These are phyloP conservation scores for Adenanthera pavonina DNA, from an alignment of 306 rosid genomes.

Conservation along the genomic window DNA sequence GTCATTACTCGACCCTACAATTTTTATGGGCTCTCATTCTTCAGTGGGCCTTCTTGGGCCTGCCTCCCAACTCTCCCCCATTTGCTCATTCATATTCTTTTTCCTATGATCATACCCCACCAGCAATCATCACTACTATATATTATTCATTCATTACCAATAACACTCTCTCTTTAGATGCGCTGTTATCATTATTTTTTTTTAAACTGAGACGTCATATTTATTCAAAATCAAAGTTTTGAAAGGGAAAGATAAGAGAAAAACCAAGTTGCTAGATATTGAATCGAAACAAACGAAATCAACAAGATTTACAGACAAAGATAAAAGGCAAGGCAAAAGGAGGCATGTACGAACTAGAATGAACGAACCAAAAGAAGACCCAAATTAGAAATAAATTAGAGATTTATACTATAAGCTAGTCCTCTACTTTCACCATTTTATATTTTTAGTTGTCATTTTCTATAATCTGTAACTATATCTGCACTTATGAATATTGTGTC, in stretches of 20 bases:
- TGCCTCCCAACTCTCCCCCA: background rate
- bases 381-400: background rate
- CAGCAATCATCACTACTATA: background rate
- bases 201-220: no score
- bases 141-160: background rate
- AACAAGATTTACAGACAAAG: background rate
- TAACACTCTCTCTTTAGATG: background rate
- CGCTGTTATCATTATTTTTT: no score
- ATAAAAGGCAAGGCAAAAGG: no score
- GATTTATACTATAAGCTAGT: no score
- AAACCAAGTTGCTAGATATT: background rate
- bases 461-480: no score
- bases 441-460: no score
- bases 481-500: no score
- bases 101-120: background rate
- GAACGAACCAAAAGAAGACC: background rate
- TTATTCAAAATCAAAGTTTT: no score
- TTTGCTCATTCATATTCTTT: background rate
- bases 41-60: constrained; percentile 28
- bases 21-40: constrained; percentile 18
- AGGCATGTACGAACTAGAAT: background rate
- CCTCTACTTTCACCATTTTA: no score
- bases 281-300: background rate
- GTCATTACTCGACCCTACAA: constrained; percentile 7
- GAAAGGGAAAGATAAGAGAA: background rate